Evolutionary conservation across 257 asterid species (phyloP), one percentile per base, ranked within the genome.

Genomic region (Haberlea rhodopensis): DNA sequence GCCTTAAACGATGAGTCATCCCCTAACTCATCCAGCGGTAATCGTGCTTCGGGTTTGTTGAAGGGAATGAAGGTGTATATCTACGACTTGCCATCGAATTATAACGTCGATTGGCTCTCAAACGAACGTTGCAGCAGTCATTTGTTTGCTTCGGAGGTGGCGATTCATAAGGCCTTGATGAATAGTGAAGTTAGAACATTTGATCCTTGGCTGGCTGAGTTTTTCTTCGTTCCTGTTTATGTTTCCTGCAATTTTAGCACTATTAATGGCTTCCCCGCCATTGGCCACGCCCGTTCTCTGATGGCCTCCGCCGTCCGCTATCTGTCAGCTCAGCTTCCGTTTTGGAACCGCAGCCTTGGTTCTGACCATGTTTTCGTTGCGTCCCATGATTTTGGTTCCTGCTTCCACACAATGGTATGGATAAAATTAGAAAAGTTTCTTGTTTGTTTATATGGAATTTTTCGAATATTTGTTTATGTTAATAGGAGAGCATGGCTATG

Each of bases 71-170:
- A 81, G 73, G 63, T 91, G 0, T 91, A 80, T 29, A 46, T 91
- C 1, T 91, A 88, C 66, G 95, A 94, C 18, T 78, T 94, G 67
- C 97, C 97, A 16, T 7, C 86, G 25, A 73, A 72, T 62, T 94
- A 71, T 80, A 94, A 94, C 65, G 45, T 20, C 4, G 89, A 81
- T 21, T 94, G 97, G 97, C 69, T 90, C 13, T 5, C 72, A 10
- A 81, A 80, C 63, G 81, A 77, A 52, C 79, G 97, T 2, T 94
- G 99, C 60, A 57, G 81, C 69, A 72, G 63, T 71, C 96, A 90
- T 76, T 66, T 89, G 65, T 94, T 94, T 70, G 96, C 99, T 0
- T 66, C 97, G 25, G 99, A 94, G 83, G 97, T 94, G 8, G 96
- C 96, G 0, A 76, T 91, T 20, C 98, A 91, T 70, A 63, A 73